Conservation (phyloP, 495 filamentous ascomycete species). For the Penicillium coffeae region DNA sequence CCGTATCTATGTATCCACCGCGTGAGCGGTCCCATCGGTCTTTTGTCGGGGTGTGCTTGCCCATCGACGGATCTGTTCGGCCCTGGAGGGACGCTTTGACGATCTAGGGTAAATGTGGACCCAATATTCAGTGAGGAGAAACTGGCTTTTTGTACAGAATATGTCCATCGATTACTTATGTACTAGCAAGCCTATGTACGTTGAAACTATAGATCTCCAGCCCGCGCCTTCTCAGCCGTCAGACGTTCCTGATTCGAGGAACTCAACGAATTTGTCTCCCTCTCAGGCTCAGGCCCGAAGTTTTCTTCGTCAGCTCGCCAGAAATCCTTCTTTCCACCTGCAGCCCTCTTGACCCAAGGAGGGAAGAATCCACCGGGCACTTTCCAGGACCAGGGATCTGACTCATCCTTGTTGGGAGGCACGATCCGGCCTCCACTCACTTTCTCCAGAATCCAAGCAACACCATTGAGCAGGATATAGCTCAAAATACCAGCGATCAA, state of each 20-base stretch:
- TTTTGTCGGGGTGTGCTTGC: too few relatives aligned
- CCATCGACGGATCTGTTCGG: too few relatives aligned
- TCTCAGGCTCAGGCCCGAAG: conserved; percentile 3
- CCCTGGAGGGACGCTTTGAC: too few relatives aligned
- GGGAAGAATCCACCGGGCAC: conserved; percentile 66
- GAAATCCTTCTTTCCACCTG: conserved; percentile 63
- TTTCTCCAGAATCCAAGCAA: conserved; percentile 62
- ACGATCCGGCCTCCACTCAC: conserved; percentile 62
- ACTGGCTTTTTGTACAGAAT: too few relatives aligned
- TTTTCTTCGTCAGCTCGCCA: conserved; percentile 48
- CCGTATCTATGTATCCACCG: too few relatives aligned
- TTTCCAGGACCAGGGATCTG: conserved; percentile 69
- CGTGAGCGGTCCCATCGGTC: too few relatives aligned
- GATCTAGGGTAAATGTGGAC: too few relatives aligned
- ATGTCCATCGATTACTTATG: too few relatives aligned
- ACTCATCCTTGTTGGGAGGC: conserved; percentile 66
- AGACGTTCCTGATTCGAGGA: conserved; percentile 16
- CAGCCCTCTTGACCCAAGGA: conserved; percentile 59
- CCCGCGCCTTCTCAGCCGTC: background rate
- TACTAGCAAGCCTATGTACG: too few relatives aligned
- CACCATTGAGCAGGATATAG: conserved; percentile 65
- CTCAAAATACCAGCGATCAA: conserved; percentile 73
- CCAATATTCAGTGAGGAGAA: too few relatives aligned
- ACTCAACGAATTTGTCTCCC: conserved; percentile 9
- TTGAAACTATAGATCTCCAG: background rate